A percentile compares a stretch with the other conserved stretches of the same genome.
Conservation (phyloP, 1,139 yeast genomes). For the Meyerozyma sp. region DNA sequence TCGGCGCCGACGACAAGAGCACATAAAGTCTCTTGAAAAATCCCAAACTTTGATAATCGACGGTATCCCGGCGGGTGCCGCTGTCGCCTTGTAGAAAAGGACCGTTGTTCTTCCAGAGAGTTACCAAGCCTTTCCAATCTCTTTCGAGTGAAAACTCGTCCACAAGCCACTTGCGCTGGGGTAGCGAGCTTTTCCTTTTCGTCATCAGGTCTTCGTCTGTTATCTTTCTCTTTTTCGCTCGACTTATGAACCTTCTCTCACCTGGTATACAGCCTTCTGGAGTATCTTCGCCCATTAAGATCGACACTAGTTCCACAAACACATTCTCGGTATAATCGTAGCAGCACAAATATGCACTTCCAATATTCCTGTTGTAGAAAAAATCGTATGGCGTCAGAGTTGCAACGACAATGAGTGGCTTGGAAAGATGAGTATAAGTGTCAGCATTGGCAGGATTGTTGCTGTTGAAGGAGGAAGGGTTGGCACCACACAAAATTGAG, state of each 20-base stretch:
- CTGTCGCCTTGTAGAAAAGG: conserved; percentile 10
- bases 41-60: conserved; percentile 22
- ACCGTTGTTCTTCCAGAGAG: conserved; percentile 32
- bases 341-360: conserved; percentile 57
- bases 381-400: conserved; percentile 64
- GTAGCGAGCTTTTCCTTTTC: conserved; percentile 13
- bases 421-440: conserved; percentile 24
- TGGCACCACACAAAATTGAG: conserved; percentile 48
- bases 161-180: conserved; percentile 54
- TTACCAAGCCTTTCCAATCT: conserved; percentile 47
- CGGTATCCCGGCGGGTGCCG: conserved; percentile 9
- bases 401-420: conserved; percentile 57
- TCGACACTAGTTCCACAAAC: conserved; percentile 43
- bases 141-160: conserved; percentile 50
- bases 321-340: conserved; percentile 57
- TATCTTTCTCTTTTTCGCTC: conserved; percentile 18
- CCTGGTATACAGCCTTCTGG: conserved; percentile 61
- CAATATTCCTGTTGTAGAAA: conserved; percentile 49
- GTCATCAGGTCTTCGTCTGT: conserved; percentile 1
- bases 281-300: conserved; percentile 49
- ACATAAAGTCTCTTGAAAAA: conserved; percentile 28
- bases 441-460: conserved; percentile 13
- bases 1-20: conserved; percentile 20
- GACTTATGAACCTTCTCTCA: conserved; percentile 31
- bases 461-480: conserved; percentile 30